These are phyloP conservation scores for Paramecium pentaurelia DNA, from an alignment of 73 alveolate species.

Conservation along the genomic window DNA sequence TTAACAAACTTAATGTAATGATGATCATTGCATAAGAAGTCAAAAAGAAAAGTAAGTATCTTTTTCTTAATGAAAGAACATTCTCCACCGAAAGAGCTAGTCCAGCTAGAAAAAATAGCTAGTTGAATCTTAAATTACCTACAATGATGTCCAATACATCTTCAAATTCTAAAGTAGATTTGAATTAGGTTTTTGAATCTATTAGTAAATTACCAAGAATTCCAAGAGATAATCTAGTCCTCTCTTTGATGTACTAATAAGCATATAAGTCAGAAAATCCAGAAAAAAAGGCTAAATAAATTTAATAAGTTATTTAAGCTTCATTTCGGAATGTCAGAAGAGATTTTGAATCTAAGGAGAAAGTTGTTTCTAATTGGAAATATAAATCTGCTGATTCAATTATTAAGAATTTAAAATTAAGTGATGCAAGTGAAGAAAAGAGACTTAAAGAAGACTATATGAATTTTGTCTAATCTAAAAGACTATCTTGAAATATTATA, in stretches of 20 bases:
- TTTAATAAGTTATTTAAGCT: conserved; percentile 20
- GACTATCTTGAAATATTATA: not conserved
- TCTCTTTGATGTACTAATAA: conserved; percentile 16
- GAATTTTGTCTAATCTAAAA: conserved; percentile 6
- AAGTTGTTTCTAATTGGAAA: not conserved
- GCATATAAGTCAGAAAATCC: conserved; percentile 28
- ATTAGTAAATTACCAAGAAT: conserved; percentile 4
- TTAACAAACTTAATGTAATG: not conserved
- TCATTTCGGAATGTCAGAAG: conserved; percentile 29
- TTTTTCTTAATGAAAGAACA: not conserved
- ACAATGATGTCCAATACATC: not conserved
- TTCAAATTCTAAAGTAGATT: not conserved
- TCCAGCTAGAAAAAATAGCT: not conserved
- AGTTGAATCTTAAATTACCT: not conserved
- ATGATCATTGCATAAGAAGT: conserved; percentile 1
- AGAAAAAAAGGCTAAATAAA: conserved; percentile 15
- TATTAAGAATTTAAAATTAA: not conserved
- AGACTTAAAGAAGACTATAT: not conserved
- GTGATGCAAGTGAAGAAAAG: conserved; percentile 5
- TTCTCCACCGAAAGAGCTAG: not conserved
- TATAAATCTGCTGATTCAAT: not conserved
- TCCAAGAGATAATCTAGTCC: conserved; percentile 27
- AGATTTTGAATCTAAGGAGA: not conserved
- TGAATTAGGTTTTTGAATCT: not conserved
- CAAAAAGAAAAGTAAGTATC: not conserved